Evolutionary conservation across 2,329 filamentous ascomycete genomes (phyloP).

Genomic region (Phialocephala sp.): DNA sequence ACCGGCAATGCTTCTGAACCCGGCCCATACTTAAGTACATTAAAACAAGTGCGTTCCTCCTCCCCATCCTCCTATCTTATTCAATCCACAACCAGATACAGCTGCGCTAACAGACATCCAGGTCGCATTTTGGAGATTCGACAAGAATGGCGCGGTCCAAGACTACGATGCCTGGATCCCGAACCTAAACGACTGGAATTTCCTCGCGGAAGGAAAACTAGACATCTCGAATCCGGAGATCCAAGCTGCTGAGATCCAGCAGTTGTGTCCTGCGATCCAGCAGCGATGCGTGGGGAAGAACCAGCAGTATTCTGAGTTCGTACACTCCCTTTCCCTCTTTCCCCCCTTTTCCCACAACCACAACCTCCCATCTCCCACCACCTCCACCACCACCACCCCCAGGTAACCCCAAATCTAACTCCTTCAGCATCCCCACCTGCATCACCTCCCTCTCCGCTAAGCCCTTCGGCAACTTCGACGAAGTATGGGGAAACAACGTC

Average conservation of each 20-base stretch:
- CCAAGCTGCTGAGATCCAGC: slow-evolving; percentile 40
- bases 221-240: slow-evolving; percentile 39
- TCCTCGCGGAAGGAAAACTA: slow-evolving; percentile 39
- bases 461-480: slow-evolving; percentile 48
- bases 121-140: slow-evolving; percentile 53
- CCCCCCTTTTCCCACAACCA: too few relatives aligned
- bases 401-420: background rate
- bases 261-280: slow-evolving; percentile 46
- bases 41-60: slow-evolving; percentile 42
- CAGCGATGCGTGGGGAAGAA: slow-evolving; percentile 45
- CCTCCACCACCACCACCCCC: background rate
- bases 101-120: slow-evolving; percentile 25
- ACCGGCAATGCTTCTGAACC: slow-evolving; percentile 42
- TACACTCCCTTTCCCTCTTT: background rate
- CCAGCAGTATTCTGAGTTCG: slow-evolving; percentile 43
- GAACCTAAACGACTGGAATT: slow-evolving; percentile 47
- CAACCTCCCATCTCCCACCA: too few relatives aligned
- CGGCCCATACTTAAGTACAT: slow-evolving; percentile 42
- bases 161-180: slow-evolving; percentile 53
- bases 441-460: slow-evolving; percentile 42
- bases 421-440: slow-evolving; percentile 42
- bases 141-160: slow-evolving; percentile 49
- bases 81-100: background rate
- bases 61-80: background rate
- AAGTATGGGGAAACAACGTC: slow-evolving; percentile 52